Conservation (phyloP, 768 basidiomycete species). For the Tephrocybe sp. region DNA sequence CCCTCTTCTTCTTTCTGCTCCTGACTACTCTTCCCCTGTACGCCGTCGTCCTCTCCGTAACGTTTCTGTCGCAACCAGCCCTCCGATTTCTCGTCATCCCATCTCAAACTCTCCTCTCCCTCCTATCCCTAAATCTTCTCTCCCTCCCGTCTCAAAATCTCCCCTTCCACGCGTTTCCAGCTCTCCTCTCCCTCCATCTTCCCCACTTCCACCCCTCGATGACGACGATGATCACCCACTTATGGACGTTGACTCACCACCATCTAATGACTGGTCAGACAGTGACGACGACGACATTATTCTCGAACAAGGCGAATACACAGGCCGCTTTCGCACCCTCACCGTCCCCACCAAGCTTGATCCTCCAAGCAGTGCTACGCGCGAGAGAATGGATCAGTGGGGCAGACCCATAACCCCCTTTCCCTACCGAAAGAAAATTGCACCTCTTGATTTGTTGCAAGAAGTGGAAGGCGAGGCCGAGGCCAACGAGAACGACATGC, state of each 20-base stretch:
- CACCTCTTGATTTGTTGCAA: slow-evolving; percentile 18
- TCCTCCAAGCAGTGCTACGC: slow-evolving; percentile 57
- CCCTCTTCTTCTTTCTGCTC: slow-evolving; percentile 59
- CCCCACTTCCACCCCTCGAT: slow-evolving; percentile 20
- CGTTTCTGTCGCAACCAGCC: slow-evolving; percentile 19
- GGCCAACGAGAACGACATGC: slow-evolving; percentile 15
- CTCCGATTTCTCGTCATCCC: too few species aligned
- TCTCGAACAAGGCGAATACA: slow-evolving; percentile 63
- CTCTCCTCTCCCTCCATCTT: slow-evolving; percentile 18
- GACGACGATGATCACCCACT: slow-evolving; percentile 24
- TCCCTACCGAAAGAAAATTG: slow-evolving; percentile 31
- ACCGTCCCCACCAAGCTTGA: slow-evolving; percentile 61
- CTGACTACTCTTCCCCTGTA: slow-evolving; percentile 25
- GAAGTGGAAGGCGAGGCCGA: slow-evolving; percentile 17
- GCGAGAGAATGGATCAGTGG: slow-evolving; percentile 52
- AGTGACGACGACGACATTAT: slow-evolving; percentile 31
- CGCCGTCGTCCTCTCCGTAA: slow-evolving; percentile 7
- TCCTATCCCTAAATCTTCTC: slow-evolving; percentile 21
- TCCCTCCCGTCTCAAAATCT: slow-evolving; percentile 14
- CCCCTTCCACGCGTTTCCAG: slow-evolving; percentile 18
- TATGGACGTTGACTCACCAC: slow-evolving; percentile 27
- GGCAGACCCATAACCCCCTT: slow-evolving; percentile 71
- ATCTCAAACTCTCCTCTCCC: not conserved
- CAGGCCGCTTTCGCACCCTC: slow-evolving; percentile 58
- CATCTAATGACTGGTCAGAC: slow-evolving; percentile 32